Conservation (phyloP, 192 early-diverging fungal species). For the Entomortierella lignicola region DNA sequence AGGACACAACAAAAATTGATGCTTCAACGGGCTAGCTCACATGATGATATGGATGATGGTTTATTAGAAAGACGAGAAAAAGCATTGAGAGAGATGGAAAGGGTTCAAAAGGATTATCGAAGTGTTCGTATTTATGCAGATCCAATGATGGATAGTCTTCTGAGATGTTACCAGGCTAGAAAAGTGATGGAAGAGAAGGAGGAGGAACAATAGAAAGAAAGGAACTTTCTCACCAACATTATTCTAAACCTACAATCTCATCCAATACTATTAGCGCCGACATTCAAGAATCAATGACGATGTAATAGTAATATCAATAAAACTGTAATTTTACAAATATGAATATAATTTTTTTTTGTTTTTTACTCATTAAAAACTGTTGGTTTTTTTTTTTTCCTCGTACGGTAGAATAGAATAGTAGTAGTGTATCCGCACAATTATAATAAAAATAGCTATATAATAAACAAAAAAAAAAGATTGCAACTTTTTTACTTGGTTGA, state of each 20-base stretch:
- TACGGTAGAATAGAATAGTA: too few relatives aligned
- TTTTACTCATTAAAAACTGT: too few relatives aligned
- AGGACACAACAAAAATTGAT: slow-evolving; percentile 43
- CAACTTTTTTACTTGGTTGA: slow-evolving; percentile 4
- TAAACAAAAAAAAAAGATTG: not conserved
- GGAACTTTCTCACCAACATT: too few relatives aligned
- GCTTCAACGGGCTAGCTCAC: slow-evolving; percentile 24
- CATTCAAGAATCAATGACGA: too few relatives aligned
- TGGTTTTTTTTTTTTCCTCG: too few relatives aligned
- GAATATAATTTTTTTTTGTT: too few relatives aligned
- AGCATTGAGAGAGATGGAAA: slow-evolving; percentile 15
- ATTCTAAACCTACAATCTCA: too few relatives aligned
- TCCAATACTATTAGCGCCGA: too few relatives aligned
- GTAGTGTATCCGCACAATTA: not conserved
- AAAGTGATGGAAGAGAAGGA: not conserved
- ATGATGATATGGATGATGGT: slow-evolving; percentile 28
- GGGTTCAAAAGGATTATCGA: slow-evolving; percentile 35
- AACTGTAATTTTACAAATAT: too few relatives aligned
- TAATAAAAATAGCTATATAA: not conserved
- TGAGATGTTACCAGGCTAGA: slow-evolving; percentile 20
- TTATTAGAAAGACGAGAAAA: slow-evolving; percentile 14
- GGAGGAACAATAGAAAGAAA: not conserved
- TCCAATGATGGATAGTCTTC: slow-evolving; percentile 27
- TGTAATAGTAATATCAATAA: too few relatives aligned
- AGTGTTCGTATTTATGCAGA: slow-evolving; percentile 21